phyloP scores from a whole-genome alignment of 768 basidiomycete genomes.

The Floccularia luteovirens region DNA sequence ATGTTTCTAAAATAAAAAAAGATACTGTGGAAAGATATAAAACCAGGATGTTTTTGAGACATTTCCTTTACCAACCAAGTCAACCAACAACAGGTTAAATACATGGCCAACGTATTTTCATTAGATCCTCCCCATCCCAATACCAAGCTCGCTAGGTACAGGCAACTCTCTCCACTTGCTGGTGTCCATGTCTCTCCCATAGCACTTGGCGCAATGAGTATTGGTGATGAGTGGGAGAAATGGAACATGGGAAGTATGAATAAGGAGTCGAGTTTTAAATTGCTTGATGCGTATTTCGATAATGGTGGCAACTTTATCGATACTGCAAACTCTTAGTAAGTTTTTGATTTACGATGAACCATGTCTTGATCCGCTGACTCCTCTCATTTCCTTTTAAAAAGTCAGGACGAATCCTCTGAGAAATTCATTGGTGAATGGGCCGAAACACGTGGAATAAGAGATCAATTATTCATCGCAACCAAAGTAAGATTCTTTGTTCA shows the following conservation, averaged over 20 bases:
- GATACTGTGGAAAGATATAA: no score
- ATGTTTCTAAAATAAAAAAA: no score
- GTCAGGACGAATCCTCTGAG: conserved; percentile 48
- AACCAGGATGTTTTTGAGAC: no score
- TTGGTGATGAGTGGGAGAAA: conserved; percentile 21
- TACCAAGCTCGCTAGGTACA: background rate
- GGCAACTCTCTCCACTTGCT: conserved; percentile 16
- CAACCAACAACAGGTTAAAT: no score
- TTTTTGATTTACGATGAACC: conserved; percentile 9
- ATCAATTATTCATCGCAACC: conserved; percentile 39
- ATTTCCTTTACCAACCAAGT: no score
- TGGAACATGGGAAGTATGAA: conserved; percentile 20
- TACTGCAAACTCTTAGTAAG: conserved; percentile 33
- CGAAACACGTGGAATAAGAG: conserved; percentile 30
- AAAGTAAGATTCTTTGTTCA: conserved; percentile 18
- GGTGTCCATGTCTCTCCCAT: conserved; percentile 27
- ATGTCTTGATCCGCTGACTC: background rate
- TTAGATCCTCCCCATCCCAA: background rate
- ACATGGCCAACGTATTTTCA: no score
- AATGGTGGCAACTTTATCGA: conserved; percentile 37
- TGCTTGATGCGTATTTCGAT: conserved; percentile 34
- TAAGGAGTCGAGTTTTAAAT: conserved; percentile 33
- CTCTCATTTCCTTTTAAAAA: conserved; percentile 7
- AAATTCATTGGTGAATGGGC: conserved; percentile 43
- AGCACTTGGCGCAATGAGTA: conserved; percentile 26